Evolutionary conservation across 768 basidiomycete species (phyloP).

Genomic region (Mrakia hoshinonis): DNA sequence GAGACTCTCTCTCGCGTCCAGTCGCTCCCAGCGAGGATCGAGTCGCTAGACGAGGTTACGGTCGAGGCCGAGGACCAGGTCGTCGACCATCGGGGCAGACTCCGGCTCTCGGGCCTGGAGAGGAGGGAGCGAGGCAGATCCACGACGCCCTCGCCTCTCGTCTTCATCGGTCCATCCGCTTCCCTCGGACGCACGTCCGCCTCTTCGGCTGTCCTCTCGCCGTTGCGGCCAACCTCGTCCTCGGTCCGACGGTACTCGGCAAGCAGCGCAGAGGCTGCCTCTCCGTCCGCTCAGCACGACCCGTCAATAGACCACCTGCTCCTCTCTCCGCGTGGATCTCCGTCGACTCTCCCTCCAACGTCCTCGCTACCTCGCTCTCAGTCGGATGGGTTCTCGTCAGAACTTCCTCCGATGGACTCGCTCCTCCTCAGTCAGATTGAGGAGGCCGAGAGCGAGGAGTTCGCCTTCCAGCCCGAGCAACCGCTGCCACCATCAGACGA

Average conservation of each 20-base stretch:
- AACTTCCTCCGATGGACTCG: background rate
- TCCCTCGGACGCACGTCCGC: background rate
- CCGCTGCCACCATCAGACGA: background rate
- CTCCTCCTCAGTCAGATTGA: too few relatives aligned
- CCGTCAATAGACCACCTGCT: background rate
- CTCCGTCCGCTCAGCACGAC: background rate
- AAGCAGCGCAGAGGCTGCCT: background rate
- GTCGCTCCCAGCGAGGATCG: background rate
- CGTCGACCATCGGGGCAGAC: background rate
- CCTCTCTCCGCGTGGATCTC: background rate
- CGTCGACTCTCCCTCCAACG: background rate
- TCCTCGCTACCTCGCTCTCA: background rate
- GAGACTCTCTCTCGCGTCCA: background rate
- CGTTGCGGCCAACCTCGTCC: background rate
- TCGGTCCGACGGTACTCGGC: background rate
- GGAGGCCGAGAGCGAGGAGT: background rate
- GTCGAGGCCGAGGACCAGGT: background rate
- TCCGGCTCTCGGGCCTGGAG: background rate
- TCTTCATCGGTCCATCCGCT: background rate
- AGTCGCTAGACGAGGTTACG: background rate
- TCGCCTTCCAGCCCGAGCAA: background rate
- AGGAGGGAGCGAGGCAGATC: constrained; percentile 3
- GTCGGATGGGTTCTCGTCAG: background rate
- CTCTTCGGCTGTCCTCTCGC: background rate
- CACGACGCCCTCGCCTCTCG: background rate